Evolutionary conservation across 148 eudicot species (phyloP), one percentile per base, ranked within the genome.

Genomic region (Pharnaceum exiguum): DNA sequence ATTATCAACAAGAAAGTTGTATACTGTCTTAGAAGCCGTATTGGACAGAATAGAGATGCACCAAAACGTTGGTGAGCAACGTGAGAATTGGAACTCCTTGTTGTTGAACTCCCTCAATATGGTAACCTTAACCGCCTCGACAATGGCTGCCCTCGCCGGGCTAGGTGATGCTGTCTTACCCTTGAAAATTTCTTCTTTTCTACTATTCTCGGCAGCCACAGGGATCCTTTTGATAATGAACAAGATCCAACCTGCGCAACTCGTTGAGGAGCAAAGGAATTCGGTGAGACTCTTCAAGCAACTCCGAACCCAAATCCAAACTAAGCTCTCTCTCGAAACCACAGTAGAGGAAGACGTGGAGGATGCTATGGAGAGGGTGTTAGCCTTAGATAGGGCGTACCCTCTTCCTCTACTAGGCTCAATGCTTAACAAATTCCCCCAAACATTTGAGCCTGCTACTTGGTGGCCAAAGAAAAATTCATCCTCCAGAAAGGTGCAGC

Each of bases 211-310:
- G 13, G 72, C 87, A 0, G 85, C 84, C 1, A 66, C 79, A 0
- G 85, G 82, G 13, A 55, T 87, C 21, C 46, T 81, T n/a, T 24
- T 57, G 19, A 58, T 83, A 13, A 74, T 87, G 80, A 84, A 84
- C 65, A 81, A 81, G 70, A 73, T 84, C 28, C 95, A 87, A 42
- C 95, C 95, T 10, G 81, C 87, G 8, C 95, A 87, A 39, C 69
- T 87, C 0, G 90, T 65, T 0, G 85, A 84, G 57, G 95, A 84
- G 68, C 95, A 87, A 26, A 65, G 95, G 30, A 81, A 66, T 7
- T 85, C 85, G 8, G 59, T 80, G 13, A 71, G 83, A 46, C 42
- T 84, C 38, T 77, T 87, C 39, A 75, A 82, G 62, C 68, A 79
- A 17, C 75, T 84, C 3, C 68, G 71, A 16, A 40, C 56, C 26